A percentile compares a stretch with the other conserved stretches of the same genome.
These are phyloP conservation scores for Rubus parviflorus DNA, from an alignment of 306 rosid species.

Conservation along the genomic window DNA sequence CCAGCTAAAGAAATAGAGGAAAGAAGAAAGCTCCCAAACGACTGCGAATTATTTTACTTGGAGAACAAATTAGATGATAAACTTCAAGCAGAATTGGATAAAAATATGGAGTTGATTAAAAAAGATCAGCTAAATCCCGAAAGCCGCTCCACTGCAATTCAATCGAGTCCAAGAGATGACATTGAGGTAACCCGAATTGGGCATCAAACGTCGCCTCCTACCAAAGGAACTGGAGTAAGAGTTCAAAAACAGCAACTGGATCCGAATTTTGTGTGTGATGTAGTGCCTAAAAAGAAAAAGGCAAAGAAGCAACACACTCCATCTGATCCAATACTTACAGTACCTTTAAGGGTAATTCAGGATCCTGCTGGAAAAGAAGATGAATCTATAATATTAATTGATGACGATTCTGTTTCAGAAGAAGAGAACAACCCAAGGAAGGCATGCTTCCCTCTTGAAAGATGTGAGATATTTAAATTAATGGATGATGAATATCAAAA, in stretches of 20 bases:
- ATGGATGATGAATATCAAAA: background rate
- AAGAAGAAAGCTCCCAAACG: background rate
- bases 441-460: background rate
- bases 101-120: background rate
- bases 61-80: background rate
- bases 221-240: background rate
- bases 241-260: background rate
- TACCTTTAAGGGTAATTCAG: background rate
- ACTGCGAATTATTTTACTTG: background rate
- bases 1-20: background rate
- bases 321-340: background rate
- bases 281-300: background rate
- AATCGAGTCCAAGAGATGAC: background rate
- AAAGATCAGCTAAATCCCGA: background rate
- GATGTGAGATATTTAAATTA: background rate
- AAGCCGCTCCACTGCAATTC: background rate
- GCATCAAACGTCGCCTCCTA: background rate
- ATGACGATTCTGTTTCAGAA: background rate
- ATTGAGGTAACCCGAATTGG: background rate
- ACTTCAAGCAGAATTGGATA: too few relatives aligned
- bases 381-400: background rate
- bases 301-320: background rate
- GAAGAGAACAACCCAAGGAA: background rate
- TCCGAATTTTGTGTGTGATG: background rate
- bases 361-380: background rate